Percentiles rank a stretch among this genome's conserved stretches.
Evolutionary conservation across 441 rosid genomes (phyloP).

Genomic region (Arabidopsis lyrata): DNA sequence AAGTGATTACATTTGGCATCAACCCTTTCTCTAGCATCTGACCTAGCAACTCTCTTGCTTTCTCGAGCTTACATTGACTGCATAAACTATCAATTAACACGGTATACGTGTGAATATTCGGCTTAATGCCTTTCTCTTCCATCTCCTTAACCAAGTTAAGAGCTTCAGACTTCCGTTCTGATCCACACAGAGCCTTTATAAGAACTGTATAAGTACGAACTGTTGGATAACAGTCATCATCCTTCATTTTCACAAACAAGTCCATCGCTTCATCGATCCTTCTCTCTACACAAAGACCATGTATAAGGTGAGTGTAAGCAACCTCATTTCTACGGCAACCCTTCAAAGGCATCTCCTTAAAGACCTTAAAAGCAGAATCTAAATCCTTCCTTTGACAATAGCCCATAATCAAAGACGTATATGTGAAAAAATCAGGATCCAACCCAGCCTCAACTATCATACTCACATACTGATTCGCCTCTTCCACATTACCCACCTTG

Average conservation of each 20-base stretch:
- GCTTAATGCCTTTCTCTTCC: conserved; percentile 66
- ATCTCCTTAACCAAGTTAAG: conserved; percentile 61
- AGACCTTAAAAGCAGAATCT: conserved; percentile 60
- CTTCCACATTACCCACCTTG: conserved; percentile 70
- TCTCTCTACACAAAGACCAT: conserved; percentile 72
- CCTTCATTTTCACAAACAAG: conserved; percentile 62
- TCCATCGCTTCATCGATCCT: conserved; percentile 67
- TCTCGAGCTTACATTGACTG: conserved; percentile 59
- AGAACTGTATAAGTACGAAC: conserved; percentile 81
- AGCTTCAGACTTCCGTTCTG: conserved; percentile 63
- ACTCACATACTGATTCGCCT: conserved; percentile 64
- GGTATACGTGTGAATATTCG: conserved; percentile 73
- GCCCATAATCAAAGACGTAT: conserved; percentile 62
- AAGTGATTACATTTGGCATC: conserved; percentile 70
- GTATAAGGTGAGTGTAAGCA: conserved; percentile 71
- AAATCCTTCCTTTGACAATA: conserved; percentile 72
- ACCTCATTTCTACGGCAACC: conserved; percentile 76
- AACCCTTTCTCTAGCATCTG: conserved; percentile 65
- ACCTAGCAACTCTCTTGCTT: conserved; percentile 58
- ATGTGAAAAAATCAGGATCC: conserved; percentile 62
- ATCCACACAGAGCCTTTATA: conserved; percentile 60
- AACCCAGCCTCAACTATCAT: conserved; percentile 72
- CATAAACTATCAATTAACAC: conserved; percentile 68
- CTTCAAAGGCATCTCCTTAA: conserved; percentile 59
- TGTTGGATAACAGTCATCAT: conserved; percentile 65